phyloP scores from a whole-genome alignment of 192 early-diverging fungal species.

The Coemansia sp. region DNA sequence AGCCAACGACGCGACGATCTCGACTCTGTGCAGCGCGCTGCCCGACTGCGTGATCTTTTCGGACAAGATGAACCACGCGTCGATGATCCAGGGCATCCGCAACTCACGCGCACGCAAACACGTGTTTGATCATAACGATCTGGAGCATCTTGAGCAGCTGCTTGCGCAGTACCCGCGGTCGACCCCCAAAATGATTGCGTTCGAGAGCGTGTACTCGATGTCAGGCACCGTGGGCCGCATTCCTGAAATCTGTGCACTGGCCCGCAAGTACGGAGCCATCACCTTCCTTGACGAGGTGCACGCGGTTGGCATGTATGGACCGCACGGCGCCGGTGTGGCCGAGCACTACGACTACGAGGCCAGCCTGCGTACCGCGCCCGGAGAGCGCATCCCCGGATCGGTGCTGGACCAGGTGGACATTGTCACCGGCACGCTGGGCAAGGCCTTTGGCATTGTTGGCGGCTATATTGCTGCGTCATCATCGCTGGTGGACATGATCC shows the following conservation, averaged over 20 bases:
- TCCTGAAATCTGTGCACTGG: slow-evolving; percentile 83
- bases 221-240: slow-evolving; percentile 92
- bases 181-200: slow-evolving; percentile 94
- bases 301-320: slow-evolving; percentile 99
- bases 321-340: slow-evolving; percentile 90
- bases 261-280: slow-evolving; percentile 94
- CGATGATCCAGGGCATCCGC: slow-evolving; percentile 97
- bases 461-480: slow-evolving; percentile 95
- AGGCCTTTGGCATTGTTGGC: slow-evolving; percentile 96
- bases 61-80: slow-evolving; percentile 94
- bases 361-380: slow-evolving; percentile 54
- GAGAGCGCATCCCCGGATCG: slow-evolving; percentile 54
- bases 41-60: slow-evolving; percentile 94
- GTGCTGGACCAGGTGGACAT: slow-evolving; percentile 91
- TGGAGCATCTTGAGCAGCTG: slow-evolving; percentile 83
- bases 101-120: slow-evolving; percentile 86
- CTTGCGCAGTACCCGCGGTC: slow-evolving; percentile 78
- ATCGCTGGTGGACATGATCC: slow-evolving; percentile 88
- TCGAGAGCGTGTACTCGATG: slow-evolving; percentile 98
- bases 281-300: slow-evolving; percentile 98
- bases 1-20: slow-evolving; percentile 95
- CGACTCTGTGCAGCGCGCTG: slow-evolving; percentile 83
- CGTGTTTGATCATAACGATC: slow-evolving; percentile 93
- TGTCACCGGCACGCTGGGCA: slow-evolving; percentile 94
- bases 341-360: slow-evolving; percentile 88